Conservation (phyloP, 768 basidiomycete species). For the Hortiboletus flavorubellus region DNA sequence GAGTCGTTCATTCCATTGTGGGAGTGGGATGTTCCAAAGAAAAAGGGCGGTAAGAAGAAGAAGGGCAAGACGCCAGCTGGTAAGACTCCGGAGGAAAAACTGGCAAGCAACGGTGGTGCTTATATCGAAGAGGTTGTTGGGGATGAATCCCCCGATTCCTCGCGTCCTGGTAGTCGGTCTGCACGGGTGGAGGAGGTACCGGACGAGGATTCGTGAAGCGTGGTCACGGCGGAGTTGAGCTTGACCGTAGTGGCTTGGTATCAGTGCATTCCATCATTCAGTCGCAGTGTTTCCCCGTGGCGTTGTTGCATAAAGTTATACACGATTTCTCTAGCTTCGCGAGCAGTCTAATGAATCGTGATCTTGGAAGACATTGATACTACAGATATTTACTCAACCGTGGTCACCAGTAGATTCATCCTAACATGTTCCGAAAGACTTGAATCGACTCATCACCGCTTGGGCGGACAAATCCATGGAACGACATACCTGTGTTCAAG, state of each 20-base stretch:
- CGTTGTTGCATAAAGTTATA: background rate
- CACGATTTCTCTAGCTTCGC: background rate
- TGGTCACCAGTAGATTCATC: background rate
- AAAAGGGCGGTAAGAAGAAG: constrained; percentile 66
- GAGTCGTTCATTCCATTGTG: constrained; percentile 96
- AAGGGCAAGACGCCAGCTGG: constrained; percentile 39
- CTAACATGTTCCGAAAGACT: background rate
- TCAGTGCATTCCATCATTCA: background rate
- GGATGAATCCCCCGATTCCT: constrained; percentile 31
- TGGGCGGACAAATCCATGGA: background rate
- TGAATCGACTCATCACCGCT: background rate
- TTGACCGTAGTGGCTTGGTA: background rate
- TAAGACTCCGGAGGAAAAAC: constrained; percentile 37
- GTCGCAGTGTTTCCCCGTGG: constrained; percentile 37
- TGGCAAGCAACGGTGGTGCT: constrained; percentile 41
- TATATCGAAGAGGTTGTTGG: constrained; percentile 35
- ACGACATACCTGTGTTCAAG: background rate
- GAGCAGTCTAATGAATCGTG: background rate
- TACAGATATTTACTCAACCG: no score
- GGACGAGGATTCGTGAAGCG: constrained; percentile 35
- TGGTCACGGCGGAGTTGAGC: background rate
- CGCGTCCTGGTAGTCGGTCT: constrained; percentile 34
- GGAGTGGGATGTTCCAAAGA: constrained; percentile 90
- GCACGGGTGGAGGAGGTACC: constrained; percentile 46
- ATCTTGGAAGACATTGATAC: no score